phyloP scores from a whole-genome alignment of 106 monocot species.

The Allium sativum region DNA sequence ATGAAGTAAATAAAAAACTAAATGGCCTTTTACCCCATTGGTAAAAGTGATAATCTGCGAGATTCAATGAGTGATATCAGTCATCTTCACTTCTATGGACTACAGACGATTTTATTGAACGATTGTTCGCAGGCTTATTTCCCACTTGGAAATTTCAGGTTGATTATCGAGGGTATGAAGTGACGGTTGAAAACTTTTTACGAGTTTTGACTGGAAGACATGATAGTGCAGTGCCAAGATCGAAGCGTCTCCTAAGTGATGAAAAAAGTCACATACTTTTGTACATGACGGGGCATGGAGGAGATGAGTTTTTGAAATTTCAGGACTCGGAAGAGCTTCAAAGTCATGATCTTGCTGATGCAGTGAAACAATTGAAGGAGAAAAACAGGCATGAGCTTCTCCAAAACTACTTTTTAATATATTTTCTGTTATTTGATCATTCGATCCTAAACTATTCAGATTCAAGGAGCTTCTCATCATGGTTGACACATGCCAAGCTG shows the following conservation, averaged over 20 bases:
- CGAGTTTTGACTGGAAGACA: conserved; percentile 91
- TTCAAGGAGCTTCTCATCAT: conserved; percentile 98
- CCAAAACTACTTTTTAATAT: background rate
- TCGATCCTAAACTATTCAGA: conserved; percentile 21
- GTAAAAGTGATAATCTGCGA: too few relatives aligned
- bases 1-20: too few relatives aligned
- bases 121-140: background rate
- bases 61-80: too few relatives aligned
- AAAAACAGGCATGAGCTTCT: conserved; percentile 43
- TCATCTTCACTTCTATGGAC: too few relatives aligned
- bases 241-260: conserved; percentile 89
- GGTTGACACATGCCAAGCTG: conserved; percentile 99
- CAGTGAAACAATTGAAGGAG: conserved; percentile 96
- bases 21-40: too few relatives aligned
- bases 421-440: background rate
- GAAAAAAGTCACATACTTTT: conserved; percentile 93
- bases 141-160: conserved; percentile 34
- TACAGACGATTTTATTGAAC: background rate
- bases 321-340: conserved; percentile 95
- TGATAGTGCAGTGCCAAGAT: conserved; percentile 89
- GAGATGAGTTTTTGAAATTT: conserved; percentile 95
- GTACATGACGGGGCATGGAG: conserved; percentile 98
- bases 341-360: conserved; percentile 99
- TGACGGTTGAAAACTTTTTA: conserved; percentile 92
- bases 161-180: conserved; percentile 99